A percentile compares a stretch with the other conserved stretches of the same genome.
These are phyloP conservation scores for Cyanidioschyzon merolae DNA, from an alignment of 23 red algal genomes.

Conservation along the genomic window DNA sequence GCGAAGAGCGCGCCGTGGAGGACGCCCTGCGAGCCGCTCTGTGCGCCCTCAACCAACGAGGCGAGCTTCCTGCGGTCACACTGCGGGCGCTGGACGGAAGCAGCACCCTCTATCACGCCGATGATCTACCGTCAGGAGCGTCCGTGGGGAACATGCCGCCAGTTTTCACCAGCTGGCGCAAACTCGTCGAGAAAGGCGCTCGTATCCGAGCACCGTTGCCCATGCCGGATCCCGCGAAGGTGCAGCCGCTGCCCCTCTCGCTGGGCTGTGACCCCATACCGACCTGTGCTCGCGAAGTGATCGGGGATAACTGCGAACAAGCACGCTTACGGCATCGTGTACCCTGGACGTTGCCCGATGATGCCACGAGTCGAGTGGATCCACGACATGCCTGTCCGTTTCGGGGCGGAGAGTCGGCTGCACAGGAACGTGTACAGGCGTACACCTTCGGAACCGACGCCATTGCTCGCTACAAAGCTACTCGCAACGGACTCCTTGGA, in stretches of 20 bases:
- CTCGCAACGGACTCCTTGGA: constrained; percentile 47
- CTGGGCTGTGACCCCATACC: constrained; percentile 29
- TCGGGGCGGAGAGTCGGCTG: constrained; percentile 52
- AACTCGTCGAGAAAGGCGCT: constrained; percentile 32
- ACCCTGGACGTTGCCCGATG: neutral
- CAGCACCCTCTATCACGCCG: constrained; percentile 48
- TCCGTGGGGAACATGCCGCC: constrained; percentile 29
- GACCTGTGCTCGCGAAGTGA: constrained; percentile 18
- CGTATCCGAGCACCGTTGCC: constrained; percentile 24
- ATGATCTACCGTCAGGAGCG: constrained; percentile 61
- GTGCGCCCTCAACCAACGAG: constrained; percentile 7
- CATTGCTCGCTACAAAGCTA: constrained; percentile 59
- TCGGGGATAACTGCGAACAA: constrained; percentile 34
- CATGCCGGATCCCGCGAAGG: constrained; percentile 28
- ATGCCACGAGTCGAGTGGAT: constrained; percentile 35
- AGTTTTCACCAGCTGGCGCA: constrained; percentile 60
- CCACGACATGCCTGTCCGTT: constrained; percentile 29
- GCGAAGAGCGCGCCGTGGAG: constrained; percentile 46
- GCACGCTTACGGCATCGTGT: neutral
- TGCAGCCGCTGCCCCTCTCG: constrained; percentile 28
- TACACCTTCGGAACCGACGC: constrained; percentile 28
- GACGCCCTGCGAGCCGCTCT: constrained; percentile 20
- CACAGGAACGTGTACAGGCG: constrained; percentile 30
- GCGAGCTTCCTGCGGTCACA: neutral
- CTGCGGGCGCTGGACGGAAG: constrained; percentile 38